phyloP scores from a whole-genome alignment of 169 alveolate genomes.

The Plasmodium inui region DNA sequence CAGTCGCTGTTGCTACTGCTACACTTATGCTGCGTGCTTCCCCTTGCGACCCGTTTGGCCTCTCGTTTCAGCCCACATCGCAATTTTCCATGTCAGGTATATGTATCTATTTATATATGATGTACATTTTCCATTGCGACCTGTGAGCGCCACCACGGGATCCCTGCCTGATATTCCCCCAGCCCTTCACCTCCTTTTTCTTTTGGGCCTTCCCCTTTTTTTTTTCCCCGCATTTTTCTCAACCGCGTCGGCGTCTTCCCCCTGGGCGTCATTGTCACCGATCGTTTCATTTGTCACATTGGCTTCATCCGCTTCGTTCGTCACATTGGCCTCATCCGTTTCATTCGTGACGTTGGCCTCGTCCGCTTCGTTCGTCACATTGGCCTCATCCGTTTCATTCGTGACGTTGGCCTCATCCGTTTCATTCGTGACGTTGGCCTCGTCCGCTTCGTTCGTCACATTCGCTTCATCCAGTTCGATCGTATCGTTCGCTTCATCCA shows the following conservation, averaged over 20 bases:
- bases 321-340: no score
- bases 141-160: not conserved
- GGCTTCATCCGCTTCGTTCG: not conserved
- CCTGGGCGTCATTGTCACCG: not conserved
- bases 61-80: not conserved
- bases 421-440: not conserved
- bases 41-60: not conserved
- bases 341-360: no score
- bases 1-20: not conserved
- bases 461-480: not conserved
- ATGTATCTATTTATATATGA: not conserved
- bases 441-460: not conserved
- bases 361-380: not conserved
- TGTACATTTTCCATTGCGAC: not conserved
- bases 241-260: not conserved
- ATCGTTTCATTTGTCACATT: not conserved
- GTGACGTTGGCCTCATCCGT: not conserved
- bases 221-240: not conserved
- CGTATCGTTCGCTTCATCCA: not conserved
- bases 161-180: not conserved
- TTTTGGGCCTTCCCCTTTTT: constrained; percentile 5
- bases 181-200: not conserved
- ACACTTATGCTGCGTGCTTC: not conserved
- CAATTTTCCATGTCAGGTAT: not conserved
- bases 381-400: not conserved